A percentile compares a stretch with the other conserved stretches of the same genome.
Conservation (phyloP, 2,329 filamentous ascomycete genomes). For the Penicillium sp. region DNA sequence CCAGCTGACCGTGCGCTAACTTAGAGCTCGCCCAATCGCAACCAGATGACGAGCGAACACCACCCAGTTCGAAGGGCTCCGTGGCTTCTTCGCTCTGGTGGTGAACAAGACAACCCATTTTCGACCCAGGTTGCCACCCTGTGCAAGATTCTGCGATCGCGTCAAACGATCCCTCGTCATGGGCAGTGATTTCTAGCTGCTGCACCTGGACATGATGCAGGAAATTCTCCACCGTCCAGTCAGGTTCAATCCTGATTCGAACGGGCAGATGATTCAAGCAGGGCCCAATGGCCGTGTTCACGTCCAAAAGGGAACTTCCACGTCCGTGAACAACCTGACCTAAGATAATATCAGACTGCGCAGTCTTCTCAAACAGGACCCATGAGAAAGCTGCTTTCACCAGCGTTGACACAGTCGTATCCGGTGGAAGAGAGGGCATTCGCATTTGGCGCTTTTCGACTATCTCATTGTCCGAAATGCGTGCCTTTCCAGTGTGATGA, state of each 20-base stretch:
- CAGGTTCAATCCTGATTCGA: neutral
- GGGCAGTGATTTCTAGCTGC: conserved; percentile 5
- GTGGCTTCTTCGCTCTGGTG: neutral
- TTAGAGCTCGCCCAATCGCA: neutral
- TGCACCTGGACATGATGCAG: conserved; percentile 13
- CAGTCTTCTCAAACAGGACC: conserved; percentile 1
- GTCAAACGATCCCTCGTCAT: conserved; percentile 3
- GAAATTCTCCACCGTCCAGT: conserved; percentile 8
- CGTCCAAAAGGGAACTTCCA: neutral
- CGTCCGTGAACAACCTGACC: conserved; percentile 15
- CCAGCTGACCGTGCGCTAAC: neutral
- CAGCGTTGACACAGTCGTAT: conserved; percentile 6
- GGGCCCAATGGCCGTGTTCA: conserved; percentile 7
- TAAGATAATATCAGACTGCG: conserved; percentile 3
- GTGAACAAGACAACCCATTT: neutral
- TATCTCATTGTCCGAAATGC: neutral
- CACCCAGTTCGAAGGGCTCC: neutral
- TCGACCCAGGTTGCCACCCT: neutral
- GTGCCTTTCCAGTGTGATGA: neutral
- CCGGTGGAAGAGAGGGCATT: neutral
- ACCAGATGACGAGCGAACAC: neutral
- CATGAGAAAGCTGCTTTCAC: conserved; percentile 11
- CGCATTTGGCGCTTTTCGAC: neutral
- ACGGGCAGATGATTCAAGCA: conserved; percentile 10
- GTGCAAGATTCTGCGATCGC: neutral